phyloP scores from a whole-genome alignment of 768 basidiomycete genomes.

The Daedaleopsis nitida region DNA sequence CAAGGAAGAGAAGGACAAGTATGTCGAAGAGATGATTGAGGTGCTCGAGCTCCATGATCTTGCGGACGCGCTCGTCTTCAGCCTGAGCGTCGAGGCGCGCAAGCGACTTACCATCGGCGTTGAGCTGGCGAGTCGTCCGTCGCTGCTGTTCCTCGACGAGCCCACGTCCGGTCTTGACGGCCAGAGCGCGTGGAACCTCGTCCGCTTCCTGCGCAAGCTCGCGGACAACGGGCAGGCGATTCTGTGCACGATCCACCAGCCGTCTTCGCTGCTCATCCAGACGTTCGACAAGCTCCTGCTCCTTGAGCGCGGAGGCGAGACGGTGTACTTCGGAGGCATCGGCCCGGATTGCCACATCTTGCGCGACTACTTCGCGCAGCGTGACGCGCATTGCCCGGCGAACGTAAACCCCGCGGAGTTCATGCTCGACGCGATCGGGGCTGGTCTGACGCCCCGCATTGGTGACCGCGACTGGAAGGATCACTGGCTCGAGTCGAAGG shows the following conservation, averaged over 20 bases:
- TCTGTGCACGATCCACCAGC: conserved; percentile 89
- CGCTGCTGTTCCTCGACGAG: conserved; percentile 67
- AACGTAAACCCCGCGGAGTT: conserved; percentile 78
- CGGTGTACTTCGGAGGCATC: conserved; percentile 93
- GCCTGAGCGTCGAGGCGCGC: conserved; percentile 66
- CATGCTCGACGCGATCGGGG: conserved; percentile 87
- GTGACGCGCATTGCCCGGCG: conserved; percentile 74
- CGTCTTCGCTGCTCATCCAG: conserved; percentile 83
- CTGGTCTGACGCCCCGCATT: conserved; percentile 70
- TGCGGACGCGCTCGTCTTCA: conserved; percentile 80
- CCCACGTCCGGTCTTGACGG: conserved; percentile 60
- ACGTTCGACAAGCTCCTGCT: conserved; percentile 76
- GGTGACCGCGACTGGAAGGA: conserved; percentile 86
- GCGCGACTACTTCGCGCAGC: conserved; percentile 71
- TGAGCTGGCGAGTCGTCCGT: conserved; percentile 86
- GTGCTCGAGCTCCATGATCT: conserved; percentile 82
- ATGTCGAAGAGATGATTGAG: conserved; percentile 83
- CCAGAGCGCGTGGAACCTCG: conserved; percentile 78
- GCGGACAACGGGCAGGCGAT: conserved; percentile 88
- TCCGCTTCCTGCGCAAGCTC: conserved; percentile 80
- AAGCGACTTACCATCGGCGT: conserved; percentile 92
- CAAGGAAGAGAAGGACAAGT: conserved; percentile 72
- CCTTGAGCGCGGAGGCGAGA: conserved; percentile 79
- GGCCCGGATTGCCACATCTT: conserved; percentile 70
- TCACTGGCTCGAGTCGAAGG: conserved; percentile 76